Base-by-base conservation (phyloP, 305 asterid genomes). In the Euphrasia arctica region DNA sequence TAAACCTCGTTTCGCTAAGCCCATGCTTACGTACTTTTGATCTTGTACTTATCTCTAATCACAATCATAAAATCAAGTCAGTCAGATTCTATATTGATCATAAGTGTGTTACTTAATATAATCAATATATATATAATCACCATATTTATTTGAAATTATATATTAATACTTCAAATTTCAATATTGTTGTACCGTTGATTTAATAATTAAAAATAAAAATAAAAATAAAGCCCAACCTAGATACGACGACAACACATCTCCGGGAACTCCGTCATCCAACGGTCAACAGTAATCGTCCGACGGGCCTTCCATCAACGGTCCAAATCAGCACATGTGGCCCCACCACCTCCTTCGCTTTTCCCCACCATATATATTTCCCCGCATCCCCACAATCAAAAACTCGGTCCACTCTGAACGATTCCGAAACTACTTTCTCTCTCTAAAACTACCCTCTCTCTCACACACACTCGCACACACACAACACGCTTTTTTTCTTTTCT, bases 181-280 rank as follows among this genome's bases (percentile, higher is more conserved):
- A 0, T 7, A 43, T 2, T 6, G 2, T 6, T 11, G 2, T 43
- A 43, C n/a, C 6, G 9, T 43, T 43, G 8, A 43, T 7, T 18
- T 18, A 18, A 18, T 18, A 18, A 18, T 18, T 18, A 18, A 25
- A 25, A 25, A 25, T 0, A 25, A 25, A 0, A 25, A 25, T 25
- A 25, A 25, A 6, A 43, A 8, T 18, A 18, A 18, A 18, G 22
- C 22, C 22, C 22, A 18, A 18, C 22, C 22, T 18, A 8, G 8
- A 3, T 6, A 0, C 13, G 50, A 43, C 9, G 3, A 6, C 3
- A 1, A 43, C 4, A 9, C 3, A 9, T 0, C 6, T 43, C 62
- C 71, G 84, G 78, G 72, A 75, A 71, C 22, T 63, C 63, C 65
- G 47, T 12, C 10, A 75, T 69, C 89, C 71, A 41, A 80, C 89